These are phyloP conservation scores for Lolium multiflorum DNA, from an alignment of 176 grass and related monocot genomes.

Conservation along the genomic window DNA sequence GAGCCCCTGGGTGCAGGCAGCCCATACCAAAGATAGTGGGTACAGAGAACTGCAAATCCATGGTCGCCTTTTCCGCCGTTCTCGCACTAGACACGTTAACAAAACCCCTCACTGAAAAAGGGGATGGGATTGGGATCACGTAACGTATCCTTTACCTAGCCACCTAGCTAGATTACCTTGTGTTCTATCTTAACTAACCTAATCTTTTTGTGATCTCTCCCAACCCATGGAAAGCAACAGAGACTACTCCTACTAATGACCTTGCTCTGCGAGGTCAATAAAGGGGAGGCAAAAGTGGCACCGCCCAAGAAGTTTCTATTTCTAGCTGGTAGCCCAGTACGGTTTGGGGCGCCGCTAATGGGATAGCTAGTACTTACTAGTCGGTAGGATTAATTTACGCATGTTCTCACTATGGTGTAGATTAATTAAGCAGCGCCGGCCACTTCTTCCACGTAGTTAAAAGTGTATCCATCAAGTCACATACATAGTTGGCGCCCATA, in stretches of 20 bases:
- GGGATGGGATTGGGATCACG: neutral
- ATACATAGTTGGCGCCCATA: conserved; percentile 5
- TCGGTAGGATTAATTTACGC: conserved; percentile 18
- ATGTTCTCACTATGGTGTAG: neutral
- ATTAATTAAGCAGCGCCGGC: neutral
- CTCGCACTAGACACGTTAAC: conserved; percentile 9
- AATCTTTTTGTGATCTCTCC: neutral
- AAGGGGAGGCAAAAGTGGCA: conserved; percentile 9
- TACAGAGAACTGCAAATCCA: conserved; percentile 16
- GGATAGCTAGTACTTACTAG: neutral
- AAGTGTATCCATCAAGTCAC: neutral
- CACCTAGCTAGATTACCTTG: neutral
- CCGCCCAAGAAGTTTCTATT: conserved; percentile 27
- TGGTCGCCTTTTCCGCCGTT: conserved; percentile 32
- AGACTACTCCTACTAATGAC: neutral
- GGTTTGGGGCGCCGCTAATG: conserved; percentile 32
- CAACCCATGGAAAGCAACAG: conserved; percentile 7
- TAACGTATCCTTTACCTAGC: neutral
- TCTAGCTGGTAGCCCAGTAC: conserved; percentile 20
- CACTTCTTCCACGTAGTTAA: neutral
- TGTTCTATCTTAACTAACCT: neutral
- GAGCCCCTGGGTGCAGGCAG: neutral
- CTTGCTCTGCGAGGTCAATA: conserved; percentile 29
- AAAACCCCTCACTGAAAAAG: neutral
- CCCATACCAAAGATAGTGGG: conserved; percentile 36